phyloP scores from a whole-genome alignment of 2,329 filamentous ascomycete genomes.

The Exophiala xenobiotica region DNA sequence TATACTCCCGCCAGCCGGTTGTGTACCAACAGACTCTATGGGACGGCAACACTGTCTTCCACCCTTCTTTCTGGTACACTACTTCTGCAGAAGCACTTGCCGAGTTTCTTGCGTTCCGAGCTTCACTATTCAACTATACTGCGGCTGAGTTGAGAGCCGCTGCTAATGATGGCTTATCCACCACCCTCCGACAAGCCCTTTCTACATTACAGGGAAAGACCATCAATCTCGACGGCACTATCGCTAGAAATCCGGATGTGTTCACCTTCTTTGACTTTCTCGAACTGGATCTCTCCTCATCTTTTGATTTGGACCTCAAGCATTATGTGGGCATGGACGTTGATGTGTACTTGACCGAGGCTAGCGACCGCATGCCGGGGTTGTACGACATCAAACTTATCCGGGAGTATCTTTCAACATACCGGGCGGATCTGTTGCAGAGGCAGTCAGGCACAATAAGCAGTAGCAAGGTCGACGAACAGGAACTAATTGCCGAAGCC shows the following conservation, averaged over 20 bases:
- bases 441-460: constrained; percentile 37
- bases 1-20: constrained; percentile 70
- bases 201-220: constrained; percentile 71
- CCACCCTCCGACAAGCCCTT: constrained; percentile 65
- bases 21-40: constrained; percentile 69
- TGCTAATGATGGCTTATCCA: constrained; percentile 67
- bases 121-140: constrained; percentile 79
- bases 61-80: constrained; percentile 67
- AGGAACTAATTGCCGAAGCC: constrained; percentile 41
- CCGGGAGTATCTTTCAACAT: constrained; percentile 63
- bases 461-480: constrained; percentile 39
- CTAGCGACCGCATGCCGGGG: constrained; percentile 49
- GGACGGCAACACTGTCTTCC: constrained; percentile 64
- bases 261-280: constrained; percentile 95
- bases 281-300: constrained; percentile 57
- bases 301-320: constrained; percentile 53
- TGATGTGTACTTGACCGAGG: constrained; percentile 61
- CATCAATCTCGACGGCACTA: constrained; percentile 65
- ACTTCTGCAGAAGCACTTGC: constrained; percentile 68
- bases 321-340: constrained; percentile 69
- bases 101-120: constrained; percentile 75
- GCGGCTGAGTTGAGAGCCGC: constrained; percentile 80
- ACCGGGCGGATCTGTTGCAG: constrained; percentile 57
- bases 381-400: constrained; percentile 71
- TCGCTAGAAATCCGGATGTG: constrained; percentile 68